Base-by-base conservation (phyloP, 148 eudicot species). In the Silene uniflora region DNA sequence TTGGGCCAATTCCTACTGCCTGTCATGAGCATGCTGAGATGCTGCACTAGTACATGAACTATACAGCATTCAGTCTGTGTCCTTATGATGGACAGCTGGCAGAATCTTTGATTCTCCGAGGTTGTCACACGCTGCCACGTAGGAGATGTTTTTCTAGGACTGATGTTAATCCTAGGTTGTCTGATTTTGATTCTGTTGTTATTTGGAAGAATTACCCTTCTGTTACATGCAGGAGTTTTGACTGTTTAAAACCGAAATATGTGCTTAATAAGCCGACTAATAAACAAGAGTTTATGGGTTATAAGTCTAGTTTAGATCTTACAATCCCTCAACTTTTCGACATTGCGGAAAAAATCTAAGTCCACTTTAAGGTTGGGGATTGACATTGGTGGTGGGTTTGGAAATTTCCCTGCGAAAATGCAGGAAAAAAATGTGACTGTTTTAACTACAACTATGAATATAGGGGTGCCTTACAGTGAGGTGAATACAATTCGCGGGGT, bases 71-170 rank as follows among this genome's bases (percentile, higher is more conserved):
- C 71, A 14, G 83, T 11, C 72, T 65, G 29, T 93, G 98, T 76
- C 97, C 97, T 0, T 62, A 60, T 3, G 88, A 87, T 54, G 17
- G 77, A 19, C 69, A 72, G 21, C 62, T 89, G n/a, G 94, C 94
- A 7, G 97, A 93, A 58, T 65, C 89, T 19, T 82, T 93, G 5
- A 89, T 93, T 58, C 87, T 93, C 64, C 88, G 91, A 6, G 97
- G 98, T 42, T 93, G 98, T 75, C 92, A 90, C 80, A 97, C 97
- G 1, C 83, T 93, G 66, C 98, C 98, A 11, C 83, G 98, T 58
- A 83, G 96, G 35, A 75, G 98, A 7, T 93, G 93, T 85, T 91
- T 89, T 72, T 47, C 89, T 23, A 75, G 9, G 7, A 81, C 91
- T 3, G 77, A 88, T 0, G 25, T 73, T 0, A 75, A 76, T 66